These are phyloP conservation scores for Kazachstania taianensis DNA, from an alignment of 805 yeast species.

Conservation along the genomic window DNA sequence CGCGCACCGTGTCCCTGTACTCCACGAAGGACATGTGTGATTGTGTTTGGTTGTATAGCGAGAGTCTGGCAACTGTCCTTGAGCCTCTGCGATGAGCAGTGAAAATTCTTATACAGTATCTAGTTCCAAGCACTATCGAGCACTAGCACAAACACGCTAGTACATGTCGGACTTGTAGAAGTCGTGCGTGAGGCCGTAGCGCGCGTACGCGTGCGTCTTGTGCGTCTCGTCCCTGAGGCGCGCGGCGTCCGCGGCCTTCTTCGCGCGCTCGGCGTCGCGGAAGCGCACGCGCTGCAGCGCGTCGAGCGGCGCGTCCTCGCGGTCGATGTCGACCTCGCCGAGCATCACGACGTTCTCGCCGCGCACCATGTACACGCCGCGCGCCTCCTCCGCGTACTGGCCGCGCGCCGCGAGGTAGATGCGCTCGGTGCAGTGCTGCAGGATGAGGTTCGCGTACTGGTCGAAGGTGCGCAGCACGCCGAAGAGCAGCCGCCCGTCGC, in stretches of 20 bases:
- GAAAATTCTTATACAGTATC: no score
- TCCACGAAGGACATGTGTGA: constrained; percentile 33
- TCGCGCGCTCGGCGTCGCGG: constrained; percentile 45
- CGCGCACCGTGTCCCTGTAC: constrained; percentile 61
- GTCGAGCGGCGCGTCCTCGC: constrained; percentile 61
- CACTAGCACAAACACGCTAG: constrained; percentile 16
- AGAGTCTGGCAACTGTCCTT: no score
- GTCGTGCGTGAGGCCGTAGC: constrained; percentile 49
- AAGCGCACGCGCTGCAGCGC: constrained; percentile 50
- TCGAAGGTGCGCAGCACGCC: constrained; percentile 93
- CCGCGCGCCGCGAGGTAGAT: constrained; percentile 49
- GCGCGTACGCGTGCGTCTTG: constrained; percentile 40
- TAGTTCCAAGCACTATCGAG: not conserved
- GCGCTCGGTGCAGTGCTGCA: constrained; percentile 86
- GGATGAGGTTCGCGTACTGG: constrained; percentile 83
- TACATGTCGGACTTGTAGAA: constrained; percentile 46
- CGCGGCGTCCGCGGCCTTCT: constrained; percentile 23
- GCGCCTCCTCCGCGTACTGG: constrained; percentile 61
- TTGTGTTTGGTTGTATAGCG: not conserved
- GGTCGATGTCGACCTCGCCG: constrained; percentile 87
- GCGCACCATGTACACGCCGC: constrained; percentile 80
- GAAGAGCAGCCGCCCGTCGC: constrained; percentile 81
- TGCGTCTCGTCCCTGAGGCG: constrained; percentile 34
- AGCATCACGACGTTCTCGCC: constrained; percentile 93
- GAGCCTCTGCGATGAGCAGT: no score